phyloP scores from a whole-genome alignment of 1,284 basidiomycete species.

The Bondarzewia mesenterica region DNA sequence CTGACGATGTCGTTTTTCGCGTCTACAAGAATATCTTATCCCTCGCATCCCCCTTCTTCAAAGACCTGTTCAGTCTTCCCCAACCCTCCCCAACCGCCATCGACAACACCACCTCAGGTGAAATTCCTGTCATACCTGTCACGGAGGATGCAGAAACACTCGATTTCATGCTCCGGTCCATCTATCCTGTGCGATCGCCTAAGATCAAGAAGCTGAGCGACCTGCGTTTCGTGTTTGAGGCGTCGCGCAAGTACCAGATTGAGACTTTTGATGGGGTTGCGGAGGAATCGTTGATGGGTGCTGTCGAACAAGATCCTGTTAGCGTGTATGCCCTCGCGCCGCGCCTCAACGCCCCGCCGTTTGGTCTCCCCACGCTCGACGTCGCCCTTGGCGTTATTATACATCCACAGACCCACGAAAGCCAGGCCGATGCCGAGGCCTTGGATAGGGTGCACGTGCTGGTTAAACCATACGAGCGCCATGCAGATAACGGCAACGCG shows the following conservation, averaged over 20 bases:
- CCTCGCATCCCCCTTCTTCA: slow-evolving; percentile 28
- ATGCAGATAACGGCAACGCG: slow-evolving; percentile 97
- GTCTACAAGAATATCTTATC: slow-evolving; percentile 24
- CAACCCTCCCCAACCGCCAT: background rate
- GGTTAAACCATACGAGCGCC: slow-evolving; percentile 95
- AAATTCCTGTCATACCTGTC: slow-evolving; percentile 2
- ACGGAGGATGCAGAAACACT: slow-evolving; percentile 6
- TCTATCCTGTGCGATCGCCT: too few relatives aligned
- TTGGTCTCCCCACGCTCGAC: slow-evolving; percentile 91
- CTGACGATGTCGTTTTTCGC: slow-evolving; percentile 27
- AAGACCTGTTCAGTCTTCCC: slow-evolving; percentile 21
- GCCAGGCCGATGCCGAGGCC: slow-evolving; percentile 85
- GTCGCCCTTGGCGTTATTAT: slow-evolving; percentile 89
- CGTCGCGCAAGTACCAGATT: too few relatives aligned
- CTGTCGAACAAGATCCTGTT: background rate
- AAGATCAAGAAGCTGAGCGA: background rate
- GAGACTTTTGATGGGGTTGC: too few relatives aligned
- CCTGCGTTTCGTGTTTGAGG: background rate
- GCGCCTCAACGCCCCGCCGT: slow-evolving; percentile 78
- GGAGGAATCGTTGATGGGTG: background rate
- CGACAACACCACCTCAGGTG: background rate
- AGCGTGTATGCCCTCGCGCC: slow-evolving; percentile 48
- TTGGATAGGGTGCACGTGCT: slow-evolving; percentile 80
- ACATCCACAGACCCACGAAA: slow-evolving; percentile 90
- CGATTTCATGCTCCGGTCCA: slow-evolving; percentile 7